These are phyloP conservation scores for Ascochyta lentis DNA, from an alignment of 2,329 filamentous ascomycete species.

Conservation along the genomic window DNA sequence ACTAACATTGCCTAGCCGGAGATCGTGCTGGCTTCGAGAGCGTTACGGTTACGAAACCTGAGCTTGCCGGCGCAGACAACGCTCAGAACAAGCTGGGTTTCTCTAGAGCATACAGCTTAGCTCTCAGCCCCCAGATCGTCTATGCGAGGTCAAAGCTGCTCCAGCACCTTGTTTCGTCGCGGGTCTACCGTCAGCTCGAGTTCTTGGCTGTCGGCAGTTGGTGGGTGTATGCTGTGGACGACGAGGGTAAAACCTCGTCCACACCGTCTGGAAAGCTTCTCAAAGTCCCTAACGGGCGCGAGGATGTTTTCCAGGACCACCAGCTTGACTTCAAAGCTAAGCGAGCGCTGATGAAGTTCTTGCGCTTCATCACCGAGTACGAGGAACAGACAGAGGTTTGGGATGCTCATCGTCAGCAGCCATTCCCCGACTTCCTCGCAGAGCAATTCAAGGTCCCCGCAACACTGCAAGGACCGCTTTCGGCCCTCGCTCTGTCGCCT, in stretches of 20 bases:
- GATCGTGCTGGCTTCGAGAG: conserved; percentile 34
- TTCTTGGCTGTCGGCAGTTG: conserved; percentile 93
- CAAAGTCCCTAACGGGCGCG: conserved; percentile 84
- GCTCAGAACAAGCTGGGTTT: conserved; percentile 58
- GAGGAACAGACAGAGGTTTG: conserved; percentile 67
- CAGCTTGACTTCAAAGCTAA: conserved; percentile 81
- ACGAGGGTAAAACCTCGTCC: conserved; percentile 4
- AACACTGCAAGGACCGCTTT: conserved; percentile 69
- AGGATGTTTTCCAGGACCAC: conserved; percentile 86
- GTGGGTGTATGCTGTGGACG: conserved; percentile 70
- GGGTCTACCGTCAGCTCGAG: conserved; percentile 86
- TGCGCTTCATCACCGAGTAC: conserved; percentile 83
- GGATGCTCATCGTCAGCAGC: conserved; percentile 61
- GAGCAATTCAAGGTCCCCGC: conserved; percentile 62
- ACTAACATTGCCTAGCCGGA: conserved; percentile 24
- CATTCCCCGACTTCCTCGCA: conserved; percentile 66
- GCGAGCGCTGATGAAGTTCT: conserved; percentile 87
- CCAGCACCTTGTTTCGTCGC: conserved; percentile 83
- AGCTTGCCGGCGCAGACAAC: conserved; percentile 25
- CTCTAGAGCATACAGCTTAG: conserved; percentile 80
- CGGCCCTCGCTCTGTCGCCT: conserved; percentile 78
- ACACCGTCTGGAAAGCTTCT: conserved; percentile 53
- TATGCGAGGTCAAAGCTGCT: conserved; percentile 83
- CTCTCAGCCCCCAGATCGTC: conserved; percentile 84
- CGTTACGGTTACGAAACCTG: conserved; percentile 44